Base-by-base conservation (phyloP, 2,329 filamentous ascomycete genomes). In the Colletotrichum sp. region DNA sequence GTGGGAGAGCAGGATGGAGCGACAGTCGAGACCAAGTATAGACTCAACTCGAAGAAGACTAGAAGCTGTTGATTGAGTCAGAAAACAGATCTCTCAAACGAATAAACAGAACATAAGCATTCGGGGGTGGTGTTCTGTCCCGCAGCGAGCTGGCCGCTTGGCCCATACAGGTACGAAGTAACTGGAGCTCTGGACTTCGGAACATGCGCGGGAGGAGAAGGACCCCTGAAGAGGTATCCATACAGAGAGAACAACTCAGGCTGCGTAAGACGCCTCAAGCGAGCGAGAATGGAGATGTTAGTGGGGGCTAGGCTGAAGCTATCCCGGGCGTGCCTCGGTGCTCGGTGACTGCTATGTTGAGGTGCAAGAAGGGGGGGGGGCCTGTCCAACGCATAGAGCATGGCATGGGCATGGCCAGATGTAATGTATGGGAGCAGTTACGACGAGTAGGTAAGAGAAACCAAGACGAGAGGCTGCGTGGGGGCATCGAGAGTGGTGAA, bases 291-390 rank as follows among this genome's bases (percentile, higher is more conserved):
- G 74, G 69, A 43, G 39, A 56, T 32, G 43, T 28, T 32, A 60
- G 56, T 73, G 71, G 74, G 73, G 71, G 65, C 22, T 32, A 66
- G 66, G 28, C 61, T 75, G 71, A 76, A 70, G 74, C 52, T 75
- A 76, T 76, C 71, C 70, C 66, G 66, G 61, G 36, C 60, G 28
- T 65, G 71, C 65, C 66, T 70, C 71, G 64, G 70, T 69, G 74
- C 71, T 70, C 71, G 58, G 70, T 69, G 74, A 70, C 71, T 39
- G 34, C 65, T 60, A 71, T 52, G 60, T 52, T 34, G 32, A 66
- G 48, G 52, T 48, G 60, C 58, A 62, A 60, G 69, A 66, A 56
- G 66, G 22, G 22, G 62, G 66, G 55, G 55, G 22, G 55, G 48
- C 30, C 34, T 18, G 36, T 55, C 30, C 28, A 64, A 39, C 43